Evolutionary conservation across 805 yeast species (phyloP), one percentile per base, ranked within the genome.

Genomic region (Soucietia sequanensis): DNA sequence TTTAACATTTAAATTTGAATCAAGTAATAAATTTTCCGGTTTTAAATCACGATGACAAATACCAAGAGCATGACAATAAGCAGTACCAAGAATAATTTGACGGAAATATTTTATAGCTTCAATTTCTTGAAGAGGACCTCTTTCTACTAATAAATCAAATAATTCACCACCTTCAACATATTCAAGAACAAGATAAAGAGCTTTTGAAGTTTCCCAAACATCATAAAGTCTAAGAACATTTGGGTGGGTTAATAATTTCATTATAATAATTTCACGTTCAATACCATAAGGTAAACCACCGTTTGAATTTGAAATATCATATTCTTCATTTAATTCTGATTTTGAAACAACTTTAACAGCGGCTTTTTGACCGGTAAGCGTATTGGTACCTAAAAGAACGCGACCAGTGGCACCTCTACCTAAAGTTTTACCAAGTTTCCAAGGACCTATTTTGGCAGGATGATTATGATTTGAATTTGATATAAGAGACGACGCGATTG

Each of bases 201-300:
- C 96, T 53, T 87, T 88, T 46, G 88, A 82, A 46, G 95, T 91
- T 61, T 93, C 99, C 98, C 98, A 93, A 16, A 93, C 99, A 55
- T 93, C 99, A 56, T 89, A 93, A 25, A 93, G 69, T 17, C 93
- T 84, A 76, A 93, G 80, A 16, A 93, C 93, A 53, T 93, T 91
- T 9, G 95, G 88, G 60, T 93, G 98, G 41, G 93, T 86, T 30
- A 93, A 78, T 27, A 93, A 72, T 62, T 93, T 93, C 99, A 91
- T 93, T 48, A 93, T 93, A 49, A 93, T 90, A 44, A 93, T 95
- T 58, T 93, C 99, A 46, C 98, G 76, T 63, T 93, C 99, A 29
- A 93, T 91, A 25, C 99, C 99, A 57, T 91, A 89, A 3, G 96
- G 95, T 38, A 85, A 72, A 1, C 88, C 87, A 14, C 44, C 49